Percentiles rank a stretch among this genome's conserved stretches.
phyloP scores from a whole-genome alignment of 2,329 filamentous ascomycete species.

The Fusarium abutilonis region DNA sequence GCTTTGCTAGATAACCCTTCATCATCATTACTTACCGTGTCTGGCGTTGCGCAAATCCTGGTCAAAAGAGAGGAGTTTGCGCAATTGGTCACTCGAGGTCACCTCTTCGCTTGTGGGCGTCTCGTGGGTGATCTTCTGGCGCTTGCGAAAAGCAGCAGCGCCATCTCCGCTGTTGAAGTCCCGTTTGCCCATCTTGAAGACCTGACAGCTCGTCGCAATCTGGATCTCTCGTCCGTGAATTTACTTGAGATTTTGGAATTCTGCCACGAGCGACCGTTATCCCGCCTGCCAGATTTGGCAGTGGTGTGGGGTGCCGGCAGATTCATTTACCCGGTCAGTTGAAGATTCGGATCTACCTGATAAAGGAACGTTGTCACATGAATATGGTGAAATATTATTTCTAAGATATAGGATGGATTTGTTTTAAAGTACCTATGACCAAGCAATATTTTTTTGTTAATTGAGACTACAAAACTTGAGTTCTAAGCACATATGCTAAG shows the following conservation, averaged over 20 bases:
- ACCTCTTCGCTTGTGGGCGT: slow-evolving; percentile 70
- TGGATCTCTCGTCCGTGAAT: slow-evolving; percentile 27
- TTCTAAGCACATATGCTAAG: too few species aligned
- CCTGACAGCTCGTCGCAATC: slow-evolving; percentile 35
- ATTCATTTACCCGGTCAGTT: slow-evolving; percentile 27
- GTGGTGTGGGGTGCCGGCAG: slow-evolving; percentile 11
- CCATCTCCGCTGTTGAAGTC: slow-evolving; percentile 53
- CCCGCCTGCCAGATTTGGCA: slow-evolving; percentile 42
- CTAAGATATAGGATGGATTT: too few species aligned
- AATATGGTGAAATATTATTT: too few species aligned
- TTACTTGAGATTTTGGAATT: slow-evolving; percentile 51
- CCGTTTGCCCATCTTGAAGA: slow-evolving; percentile 58
- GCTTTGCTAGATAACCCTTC: background rate
- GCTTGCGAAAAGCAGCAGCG: slow-evolving; percentile 58
- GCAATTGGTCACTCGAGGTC: slow-evolving; percentile 71
- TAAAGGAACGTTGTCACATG: too few species aligned
- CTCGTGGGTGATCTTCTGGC: slow-evolving; percentile 66
- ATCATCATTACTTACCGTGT: slow-evolving; percentile 61
- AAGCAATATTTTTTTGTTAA: too few species aligned
- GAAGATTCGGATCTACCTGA: background rate
- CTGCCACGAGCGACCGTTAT: slow-evolving; percentile 50
- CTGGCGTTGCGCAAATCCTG: slow-evolving; percentile 74
- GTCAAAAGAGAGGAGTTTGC: slow-evolving; percentile 73
- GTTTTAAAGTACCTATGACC: too few species aligned
- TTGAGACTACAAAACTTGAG: too few species aligned